These are phyloP conservation scores for Takashimella tepidaria DNA, from an alignment of 1,284 basidiomycete genomes.

Conservation along the genomic window DNA sequence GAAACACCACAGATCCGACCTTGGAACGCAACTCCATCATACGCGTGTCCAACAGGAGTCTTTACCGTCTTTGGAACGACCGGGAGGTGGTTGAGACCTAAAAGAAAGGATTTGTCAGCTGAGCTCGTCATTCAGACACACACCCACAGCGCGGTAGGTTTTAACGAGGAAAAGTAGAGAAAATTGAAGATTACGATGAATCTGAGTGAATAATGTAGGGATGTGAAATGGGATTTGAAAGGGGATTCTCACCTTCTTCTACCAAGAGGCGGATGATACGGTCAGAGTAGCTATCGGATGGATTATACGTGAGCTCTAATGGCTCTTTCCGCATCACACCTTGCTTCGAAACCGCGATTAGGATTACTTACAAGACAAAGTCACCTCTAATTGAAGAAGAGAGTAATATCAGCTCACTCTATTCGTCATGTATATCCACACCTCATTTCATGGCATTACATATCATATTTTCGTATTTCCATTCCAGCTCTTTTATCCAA, in stretches of 20 bases:
- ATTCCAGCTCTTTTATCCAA: constrained; percentile 14
- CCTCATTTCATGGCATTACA: constrained; percentile 4
- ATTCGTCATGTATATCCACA: not conserved
- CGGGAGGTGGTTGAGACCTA: constrained; percentile 90
- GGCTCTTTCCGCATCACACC: too few relatives aligned
- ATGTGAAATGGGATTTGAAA: constrained; percentile 1
- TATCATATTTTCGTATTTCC: not conserved
- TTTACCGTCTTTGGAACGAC: constrained; percentile 71
- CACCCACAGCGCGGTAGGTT: not conserved
- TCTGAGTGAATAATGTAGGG: not conserved
- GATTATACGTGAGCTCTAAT: too few relatives aligned
- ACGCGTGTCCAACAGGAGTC: constrained; percentile 63
- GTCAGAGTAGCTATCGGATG: constrained; percentile 58
- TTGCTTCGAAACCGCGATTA: too few relatives aligned
- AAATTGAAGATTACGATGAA: too few relatives aligned
- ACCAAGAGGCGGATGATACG: constrained; percentile 58
- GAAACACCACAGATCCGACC: constrained; percentile 93
- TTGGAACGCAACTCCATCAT: constrained; percentile 84
- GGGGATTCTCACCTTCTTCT: constrained; percentile 53
- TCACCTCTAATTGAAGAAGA: constrained; percentile 59
- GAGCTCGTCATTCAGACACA: not conserved
- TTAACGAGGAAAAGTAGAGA: not conserved
- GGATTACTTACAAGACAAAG: constrained; percentile 85
- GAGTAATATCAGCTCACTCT: not conserved
- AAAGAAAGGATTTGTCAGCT: constrained; percentile 35